phyloP scores from a whole-genome alignment of 192 early-diverging fungal genomes.

The Mortierella antarctica region DNA sequence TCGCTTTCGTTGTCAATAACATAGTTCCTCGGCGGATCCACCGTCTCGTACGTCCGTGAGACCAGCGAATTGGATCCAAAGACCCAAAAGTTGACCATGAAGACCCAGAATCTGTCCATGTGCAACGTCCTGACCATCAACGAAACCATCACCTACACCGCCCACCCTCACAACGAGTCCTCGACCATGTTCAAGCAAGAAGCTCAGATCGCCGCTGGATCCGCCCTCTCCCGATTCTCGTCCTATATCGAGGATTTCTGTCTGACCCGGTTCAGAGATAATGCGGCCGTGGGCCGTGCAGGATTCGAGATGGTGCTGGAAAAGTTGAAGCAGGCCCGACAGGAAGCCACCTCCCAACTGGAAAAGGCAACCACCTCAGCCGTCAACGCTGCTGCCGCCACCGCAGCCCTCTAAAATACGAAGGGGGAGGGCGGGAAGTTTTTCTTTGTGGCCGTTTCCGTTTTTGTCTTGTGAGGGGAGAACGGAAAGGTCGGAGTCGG shows the following conservation, averaged over 20 bases:
- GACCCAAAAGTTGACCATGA: constrained; percentile 76
- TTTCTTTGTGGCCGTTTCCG: no score
- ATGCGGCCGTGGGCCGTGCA: constrained; percentile 84
- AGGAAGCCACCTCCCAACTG: constrained; percentile 30
- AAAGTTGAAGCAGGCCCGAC: constrained; percentile 52
- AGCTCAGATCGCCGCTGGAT: constrained; percentile 85
- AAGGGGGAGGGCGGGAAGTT: no score
- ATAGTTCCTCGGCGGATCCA: constrained; percentile 73
- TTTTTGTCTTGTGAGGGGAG: no score
- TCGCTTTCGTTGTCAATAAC: not conserved
- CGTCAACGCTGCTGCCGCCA: constrained; percentile 7
- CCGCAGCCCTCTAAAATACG: constrained; percentile 32
- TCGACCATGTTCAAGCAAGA: constrained; percentile 83
- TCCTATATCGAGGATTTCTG: constrained; percentile 88
- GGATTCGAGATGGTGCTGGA: constrained; percentile 91
- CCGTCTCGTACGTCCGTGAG: constrained; percentile 89
- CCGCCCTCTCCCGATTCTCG: constrained; percentile 72
- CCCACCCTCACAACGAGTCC: constrained; percentile 64
- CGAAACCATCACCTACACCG: constrained; percentile 85
- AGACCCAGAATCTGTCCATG: constrained; percentile 87
- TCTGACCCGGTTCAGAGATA: constrained; percentile 88
- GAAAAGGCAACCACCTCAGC: constrained; percentile 16
- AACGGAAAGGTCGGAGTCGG: no score
- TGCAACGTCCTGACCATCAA: constrained; percentile 84
- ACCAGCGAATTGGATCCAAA: constrained; percentile 87